Evolutionary conservation across 176 grass and related monocot species (phyloP), one percentile per base, ranked within the genome.

Genomic region (Aegilops sharonensis): DNA sequence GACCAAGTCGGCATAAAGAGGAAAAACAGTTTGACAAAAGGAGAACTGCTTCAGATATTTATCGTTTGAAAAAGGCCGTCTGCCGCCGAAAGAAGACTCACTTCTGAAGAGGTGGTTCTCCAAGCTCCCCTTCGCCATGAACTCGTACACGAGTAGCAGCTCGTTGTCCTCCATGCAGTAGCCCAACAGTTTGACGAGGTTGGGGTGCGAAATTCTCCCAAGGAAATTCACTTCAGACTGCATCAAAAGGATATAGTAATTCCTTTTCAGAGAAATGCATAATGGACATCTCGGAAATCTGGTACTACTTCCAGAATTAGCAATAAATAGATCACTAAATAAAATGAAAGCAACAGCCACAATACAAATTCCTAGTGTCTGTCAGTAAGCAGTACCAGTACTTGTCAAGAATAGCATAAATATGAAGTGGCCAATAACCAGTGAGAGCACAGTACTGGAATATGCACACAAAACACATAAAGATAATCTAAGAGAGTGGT

Each of bases 171-270:
- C 95, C 95, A 86, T 91, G 84, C 85, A 93, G 78, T 97, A 97
- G 10, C 95, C 92, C 79, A 97, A 87, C 27, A 97, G 91, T 83
- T 91, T 97, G 64, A 97, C 95, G 5, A 95, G 89, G 77, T 95
- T 97, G 62, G 95, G 95, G 70, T 97, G 95, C 6, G 91, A 95
- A 68, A 97, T 68, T 14, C 92, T 93, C 78, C 95, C 95, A 9
- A 97, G 89, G 64, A 97, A 97, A 93, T 97, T 95, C 30, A 97
- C 92, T 88, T 97, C 95, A 78, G 95, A 95, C 92, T 97, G 83
- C 78, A 87, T 71, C 21, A 24, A 64, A 79, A 74, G 73, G 36
- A 76, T 52, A 64, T 0, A 14, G 47, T 5, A 71, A 76, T 71
- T 81, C 63, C 8, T 77, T 50, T 50, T 87, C 6, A 79, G 66